phyloP scores from a whole-genome alignment of 2,329 filamentous ascomycete genomes.

The Sordariomycetes sp. region DNA sequence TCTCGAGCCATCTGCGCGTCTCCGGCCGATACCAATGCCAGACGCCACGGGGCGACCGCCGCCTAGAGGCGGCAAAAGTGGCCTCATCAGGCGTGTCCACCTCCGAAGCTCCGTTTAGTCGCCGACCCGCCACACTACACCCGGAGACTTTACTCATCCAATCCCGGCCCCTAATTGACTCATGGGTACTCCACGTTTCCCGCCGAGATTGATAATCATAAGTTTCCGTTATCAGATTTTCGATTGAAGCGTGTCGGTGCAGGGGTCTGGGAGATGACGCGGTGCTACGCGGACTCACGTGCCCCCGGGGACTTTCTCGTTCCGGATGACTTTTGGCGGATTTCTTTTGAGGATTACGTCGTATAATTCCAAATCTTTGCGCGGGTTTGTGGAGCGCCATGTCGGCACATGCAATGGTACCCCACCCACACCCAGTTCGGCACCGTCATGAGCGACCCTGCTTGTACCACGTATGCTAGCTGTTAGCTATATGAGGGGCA shows the following conservation, averaged over 20 bases:
- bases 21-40: background rate
- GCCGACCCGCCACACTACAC: background rate
- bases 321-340: background rate
- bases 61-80: background rate
- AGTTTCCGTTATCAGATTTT: background rate
- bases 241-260: background rate
- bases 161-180: background rate
- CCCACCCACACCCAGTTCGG: too few relatives aligned
- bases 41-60: background rate
- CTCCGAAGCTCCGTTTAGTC: background rate
- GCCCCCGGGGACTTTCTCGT: background rate
- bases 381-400: too few relatives aligned
- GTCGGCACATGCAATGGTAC: too few relatives aligned
- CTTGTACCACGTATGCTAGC: too few relatives aligned
- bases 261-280: background rate
- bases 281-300: background rate
- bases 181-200: background rate
- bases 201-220: background rate
- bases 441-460: too few relatives aligned
- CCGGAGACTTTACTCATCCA: background rate
- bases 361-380: background rate
- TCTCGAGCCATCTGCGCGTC: background rate
- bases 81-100: background rate
- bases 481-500: too few relatives aligned
- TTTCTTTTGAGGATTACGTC: background rate